Base-by-base conservation (phyloP, 352 stramenopile genomes). In the Phytophthora kernoviae region DNA sequence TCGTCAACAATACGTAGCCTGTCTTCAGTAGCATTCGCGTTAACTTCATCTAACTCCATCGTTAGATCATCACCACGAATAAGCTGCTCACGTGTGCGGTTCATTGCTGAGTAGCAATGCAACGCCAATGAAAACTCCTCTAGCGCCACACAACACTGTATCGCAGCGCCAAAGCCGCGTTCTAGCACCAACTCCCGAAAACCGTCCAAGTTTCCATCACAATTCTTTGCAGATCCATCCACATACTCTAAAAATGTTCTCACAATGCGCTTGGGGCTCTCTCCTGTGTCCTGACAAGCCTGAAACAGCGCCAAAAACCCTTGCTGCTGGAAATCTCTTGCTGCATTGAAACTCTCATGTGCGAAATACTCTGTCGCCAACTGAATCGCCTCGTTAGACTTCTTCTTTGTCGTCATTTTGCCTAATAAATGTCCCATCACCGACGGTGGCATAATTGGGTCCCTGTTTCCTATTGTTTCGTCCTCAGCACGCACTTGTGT, bases 121-220 rank as follows among this genome's bases (percentile, higher is more conserved):
- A 91, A 60, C 11, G 73, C 83, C 43, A 87, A 24, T 17, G 77
- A 61, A 37, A 68, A 71, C 24, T 82, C 64, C 30, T 75, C 58
- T 2, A 54, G 62, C 36, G 61, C 43, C 36, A 90, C 64, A 55
- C 81, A 88, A 46, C 70, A 77, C 63, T 91, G 81, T 44, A 93
- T 89, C 12, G 63, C 81, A n/a, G 81, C 77, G 17, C 83, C 83
- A 46, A 93, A 85, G 21, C 82, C 79, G 37, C 68, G 60, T 56
- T 88, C 77, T 18, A 87, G 74, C 46, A 72, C 50, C 21, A 73
- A 65, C 11, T 11, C 10, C 39, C 48, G 41, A 26, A 60, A n/a
- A 10, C n/a, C 37, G 6, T 53, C 45, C 30, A 70, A 21, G 48
- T 70, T 24, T 11, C 24, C 36, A 14, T 27, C 39, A 44, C 6